Evolutionary conservation across 768 basidiomycete species (phyloP), one percentile per base, ranked within the genome.

Genomic region (Boletus tylopilopsis): DNA sequence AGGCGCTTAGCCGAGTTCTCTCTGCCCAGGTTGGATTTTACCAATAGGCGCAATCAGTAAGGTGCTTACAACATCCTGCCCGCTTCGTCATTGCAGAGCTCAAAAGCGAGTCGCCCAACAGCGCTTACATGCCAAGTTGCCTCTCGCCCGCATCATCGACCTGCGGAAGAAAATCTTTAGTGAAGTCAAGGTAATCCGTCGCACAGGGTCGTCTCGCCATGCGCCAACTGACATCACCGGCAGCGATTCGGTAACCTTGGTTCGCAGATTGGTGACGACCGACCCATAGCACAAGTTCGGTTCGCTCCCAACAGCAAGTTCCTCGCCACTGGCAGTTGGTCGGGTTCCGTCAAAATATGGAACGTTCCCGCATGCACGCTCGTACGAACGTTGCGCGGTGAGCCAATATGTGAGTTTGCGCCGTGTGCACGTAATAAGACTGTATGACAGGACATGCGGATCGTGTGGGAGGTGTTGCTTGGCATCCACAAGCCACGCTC

Each of bases 211-310:
- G 19, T 18, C n/a, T 16, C 16, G 30, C 21, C 21, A 21, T 18
- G 10, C 32, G 21, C 21, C n/a, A 23, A 22, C 45, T 49, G 39
- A 52, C 15, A 34, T 18, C 18, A 16, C n/a, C 23, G 21, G 2
- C 59, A 94, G 91, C 89, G 84, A 68, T 94, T 90, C 68, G 77
- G 83, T 41, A 95, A 94, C 61, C 81, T 98, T 38, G 96, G 96
- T 21, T 97, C 96, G 0, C 95, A 98, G 76, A 94, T 98, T 57
- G 96, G 94, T 47, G 96, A 97, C 67, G 94, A 96, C 57, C 80
- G 96, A 36, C 94, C 96, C 1, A 82, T 98, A 56, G 87, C 93
- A 2, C 85, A 89, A 71, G 90, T 97, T 24, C 87, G 96, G 33
- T 98, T 98, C 68, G 82, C 95, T 4, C 96, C 96, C 8, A 89